Percentiles rank a stretch among this genome's conserved stretches.
Evolutionary conservation across 2,329 filamentous ascomycete genomes (phyloP).

Genomic region (Xylaria multiplex): DNA sequence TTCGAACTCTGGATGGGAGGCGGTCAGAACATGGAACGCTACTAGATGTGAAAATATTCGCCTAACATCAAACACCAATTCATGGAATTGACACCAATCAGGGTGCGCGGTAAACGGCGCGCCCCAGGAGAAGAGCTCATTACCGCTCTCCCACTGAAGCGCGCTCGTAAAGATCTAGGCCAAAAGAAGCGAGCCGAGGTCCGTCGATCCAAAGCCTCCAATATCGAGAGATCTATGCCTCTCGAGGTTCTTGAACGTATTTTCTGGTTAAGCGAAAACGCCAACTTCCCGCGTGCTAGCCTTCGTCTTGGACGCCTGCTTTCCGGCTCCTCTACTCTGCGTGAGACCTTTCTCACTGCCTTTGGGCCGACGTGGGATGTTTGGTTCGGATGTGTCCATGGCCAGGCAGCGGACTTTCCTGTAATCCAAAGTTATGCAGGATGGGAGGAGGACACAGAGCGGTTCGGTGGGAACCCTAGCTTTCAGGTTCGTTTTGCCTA

Average conservation of each 20-base stretch:
- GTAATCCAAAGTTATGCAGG: slow-evolving; percentile 37
- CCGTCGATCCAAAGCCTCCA: slow-evolving; percentile 37
- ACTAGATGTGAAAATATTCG: not conserved
- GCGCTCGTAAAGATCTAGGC: slow-evolving; percentile 20
- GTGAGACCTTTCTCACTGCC: slow-evolving; percentile 50
- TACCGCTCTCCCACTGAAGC: slow-evolving; percentile 27
- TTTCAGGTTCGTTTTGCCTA: slow-evolving; percentile 56
- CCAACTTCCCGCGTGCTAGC: slow-evolving; percentile 58
- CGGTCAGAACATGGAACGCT: not conserved
- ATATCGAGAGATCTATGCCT: slow-evolving; percentile 55
- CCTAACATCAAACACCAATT: not conserved
- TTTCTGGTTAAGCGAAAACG: slow-evolving; percentile 60
- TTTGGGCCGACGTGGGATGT: slow-evolving; percentile 56
- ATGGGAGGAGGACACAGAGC: slow-evolving; percentile 48
- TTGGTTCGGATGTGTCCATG: slow-evolving; percentile 50
- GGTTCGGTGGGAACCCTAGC: slow-evolving; percentile 52
- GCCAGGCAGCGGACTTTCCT: slow-evolving; percentile 33
- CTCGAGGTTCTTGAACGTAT: slow-evolving; percentile 65
- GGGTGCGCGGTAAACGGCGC: slow-evolving; percentile 58
- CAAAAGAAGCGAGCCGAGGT: slow-evolving; percentile 35
- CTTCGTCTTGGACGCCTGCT: slow-evolving; percentile 58
- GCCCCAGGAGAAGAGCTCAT: slow-evolving; percentile 32
- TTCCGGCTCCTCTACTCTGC: slow-evolving; percentile 52
- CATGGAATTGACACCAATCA: slow-evolving; percentile 63
- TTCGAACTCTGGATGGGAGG: not conserved